Conservation (phyloP, 768 basidiomycete species). For the Suillus cothurnatus region DNA sequence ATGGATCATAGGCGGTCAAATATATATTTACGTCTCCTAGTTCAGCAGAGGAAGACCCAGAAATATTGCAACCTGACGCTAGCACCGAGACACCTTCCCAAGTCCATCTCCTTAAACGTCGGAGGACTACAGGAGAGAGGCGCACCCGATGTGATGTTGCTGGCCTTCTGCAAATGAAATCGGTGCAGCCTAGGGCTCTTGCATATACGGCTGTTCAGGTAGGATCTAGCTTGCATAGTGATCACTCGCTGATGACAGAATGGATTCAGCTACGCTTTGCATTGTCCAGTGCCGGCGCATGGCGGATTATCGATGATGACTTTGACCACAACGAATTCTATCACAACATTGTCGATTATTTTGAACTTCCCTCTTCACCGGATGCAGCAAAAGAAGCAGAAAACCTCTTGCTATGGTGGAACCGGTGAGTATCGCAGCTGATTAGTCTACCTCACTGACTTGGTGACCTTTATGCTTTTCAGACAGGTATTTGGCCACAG, state of each 20-base stretch:
- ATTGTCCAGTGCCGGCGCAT: slow-evolving; percentile 11
- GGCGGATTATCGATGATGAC: slow-evolving; percentile 10
- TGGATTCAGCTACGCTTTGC: slow-evolving; percentile 19
- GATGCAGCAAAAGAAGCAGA: background rate
- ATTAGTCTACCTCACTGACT: no score
- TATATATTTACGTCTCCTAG: slow-evolving; percentile 23
- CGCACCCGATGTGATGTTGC: slow-evolving; percentile 16
- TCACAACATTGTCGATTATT: slow-evolving; percentile 18
- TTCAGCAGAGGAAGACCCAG: slow-evolving; percentile 4
- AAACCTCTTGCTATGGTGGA: slow-evolving; percentile 17
- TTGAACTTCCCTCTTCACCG: slow-evolving; percentile 10
- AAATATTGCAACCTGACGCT: no score
- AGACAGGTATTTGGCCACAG: no score
- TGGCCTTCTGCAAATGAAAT: slow-evolving; percentile 5
- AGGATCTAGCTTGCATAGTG: background rate
- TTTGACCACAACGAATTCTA: slow-evolving; percentile 18
- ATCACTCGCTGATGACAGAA: no score
- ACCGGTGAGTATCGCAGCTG: slow-evolving; percentile 9
- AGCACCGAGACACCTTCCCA: no score
- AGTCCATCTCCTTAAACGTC: no score
- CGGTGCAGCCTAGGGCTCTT: slow-evolving; percentile 20
- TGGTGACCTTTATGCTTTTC: no score
- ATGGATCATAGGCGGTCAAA: slow-evolving; percentile 13
- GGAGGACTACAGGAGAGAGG: background rate
- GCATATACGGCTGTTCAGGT: slow-evolving; percentile 31